These are phyloP conservation scores for Ophiostoma fasciatum DNA, from an alignment of 2,329 filamentous ascomycete genomes.

Conservation along the genomic window DNA sequence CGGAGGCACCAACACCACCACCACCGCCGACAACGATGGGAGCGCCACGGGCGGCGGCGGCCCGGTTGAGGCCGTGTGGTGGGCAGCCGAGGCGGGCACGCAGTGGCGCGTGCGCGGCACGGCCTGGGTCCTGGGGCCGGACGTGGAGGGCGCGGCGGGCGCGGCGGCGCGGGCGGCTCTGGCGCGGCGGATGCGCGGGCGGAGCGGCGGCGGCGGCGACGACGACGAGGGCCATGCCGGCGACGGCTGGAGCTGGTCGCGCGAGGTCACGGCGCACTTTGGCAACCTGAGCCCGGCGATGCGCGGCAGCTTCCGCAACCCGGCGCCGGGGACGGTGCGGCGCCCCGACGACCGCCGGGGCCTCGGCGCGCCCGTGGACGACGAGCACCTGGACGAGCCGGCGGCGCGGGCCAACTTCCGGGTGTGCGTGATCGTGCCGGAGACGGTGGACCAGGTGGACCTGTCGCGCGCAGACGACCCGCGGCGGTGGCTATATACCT, in stretches of 20 bases:
- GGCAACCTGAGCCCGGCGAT: constrained; percentile 73
- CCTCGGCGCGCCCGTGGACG: constrained; percentile 40
- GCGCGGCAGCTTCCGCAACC: constrained; percentile 61
- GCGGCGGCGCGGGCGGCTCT: constrained; percentile 63
- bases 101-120: constrained; percentile 78
- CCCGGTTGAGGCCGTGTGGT: constrained; percentile 69
- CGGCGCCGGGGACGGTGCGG: constrained; percentile 51
- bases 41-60: constrained; percentile 47
- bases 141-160: constrained; percentile 36
- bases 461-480: constrained; percentile 49
- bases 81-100: constrained; percentile 52
- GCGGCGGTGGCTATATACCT: constrained; percentile 53
- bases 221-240: neutral
- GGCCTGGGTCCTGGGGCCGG: constrained; percentile 59
- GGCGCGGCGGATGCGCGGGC: constrained; percentile 29
- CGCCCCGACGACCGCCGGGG: constrained; percentile 22
- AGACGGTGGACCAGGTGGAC: constrained; percentile 62
- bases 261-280: constrained; percentile 75
- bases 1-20: too few relatives aligned
- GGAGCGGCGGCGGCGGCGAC: constrained; percentile 14
- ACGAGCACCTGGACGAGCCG: constrained; percentile 52
- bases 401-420: constrained; percentile 63
- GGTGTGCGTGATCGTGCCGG: constrained; percentile 66
- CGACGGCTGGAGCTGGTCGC: constrained; percentile 55
- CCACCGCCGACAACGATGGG: constrained; percentile 22